Base-by-base conservation (phyloP, 371 early-diverging fungal species). In the Mortierella sp. region DNA sequence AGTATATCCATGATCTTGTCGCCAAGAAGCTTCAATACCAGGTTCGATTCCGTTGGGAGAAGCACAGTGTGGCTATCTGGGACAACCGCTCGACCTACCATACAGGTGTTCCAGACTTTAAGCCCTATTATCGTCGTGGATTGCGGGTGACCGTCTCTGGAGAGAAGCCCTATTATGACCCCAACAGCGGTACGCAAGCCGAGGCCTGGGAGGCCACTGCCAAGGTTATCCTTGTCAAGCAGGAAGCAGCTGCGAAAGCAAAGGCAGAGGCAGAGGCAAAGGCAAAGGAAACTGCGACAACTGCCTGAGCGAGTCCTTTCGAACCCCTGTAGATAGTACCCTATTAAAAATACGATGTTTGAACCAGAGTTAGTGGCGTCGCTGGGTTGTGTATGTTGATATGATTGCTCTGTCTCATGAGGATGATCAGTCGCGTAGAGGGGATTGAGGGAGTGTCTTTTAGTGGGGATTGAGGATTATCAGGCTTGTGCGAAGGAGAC, bases 11-110 rank as follows among this genome's bases (percentile, higher is more conserved):
- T 67, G 68, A 83, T 21, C 86, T 86, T 61, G 74, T 85, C 58
- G 67, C 77, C 15, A 68, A 75, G 48, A 83, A 85, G 56, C 65
- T 75, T 64, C 88, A 90, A 50, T 82, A 86, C 71, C 85, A 87
- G 59, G 90, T 88, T 45, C 87, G 90, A 12, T 86, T 86, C 83
- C 75, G 72, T 25, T 88, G 88, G 88, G 52, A 77, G 48, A 81
- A 79, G 55, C 81, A 87, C 70, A 82, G 82, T 51, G 86, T 89
- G 12, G 90, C 88, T 23, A 83, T 89, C 25, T 89, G 90, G 90
- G 88, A 87, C 66, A 89, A 89, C 69, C 74, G 87, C 18, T 59
- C 58, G 16, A 82, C 86, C 1, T 72, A 64, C 57, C 87, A 87
- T 58, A 76, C 83, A 19, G 86, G 87, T 25, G 61, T 84, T 26